Evolutionary conservation across 805 yeast genomes (phyloP).

Genomic region (Yamadazyma phyllophila): DNA sequence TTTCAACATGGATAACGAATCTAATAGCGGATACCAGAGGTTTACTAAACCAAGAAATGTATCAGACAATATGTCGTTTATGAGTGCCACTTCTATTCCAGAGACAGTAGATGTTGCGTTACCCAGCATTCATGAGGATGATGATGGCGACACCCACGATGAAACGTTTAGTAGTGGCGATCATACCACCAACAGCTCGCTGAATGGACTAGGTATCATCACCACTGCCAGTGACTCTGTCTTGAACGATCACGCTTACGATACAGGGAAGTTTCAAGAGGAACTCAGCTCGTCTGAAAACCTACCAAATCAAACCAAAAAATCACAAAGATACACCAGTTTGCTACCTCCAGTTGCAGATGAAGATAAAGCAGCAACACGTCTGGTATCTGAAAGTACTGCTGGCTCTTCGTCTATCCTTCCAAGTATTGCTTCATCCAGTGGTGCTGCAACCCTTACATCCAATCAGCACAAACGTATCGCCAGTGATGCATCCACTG

Average conservation of each 20-base stretch:
- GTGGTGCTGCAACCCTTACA: neutral
- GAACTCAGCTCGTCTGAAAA: conserved; percentile 25
- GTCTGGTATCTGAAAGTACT: neutral
- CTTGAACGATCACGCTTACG: conserved; percentile 21
- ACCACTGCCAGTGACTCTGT: conserved; percentile 22
- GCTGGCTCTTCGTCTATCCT: conserved; percentile 3
- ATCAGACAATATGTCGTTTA: conserved; percentile 20
- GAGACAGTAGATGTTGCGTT: conserved; percentile 40
- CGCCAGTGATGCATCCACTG: conserved; percentile 15
- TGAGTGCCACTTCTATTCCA: conserved; percentile 34
- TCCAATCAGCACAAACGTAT: conserved; percentile 2
- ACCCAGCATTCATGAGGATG: conserved; percentile 37
- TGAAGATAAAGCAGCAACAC: neutral
- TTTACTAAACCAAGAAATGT: conserved; percentile 30
- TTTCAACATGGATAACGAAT: conserved; percentile 20
- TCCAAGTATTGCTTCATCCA: conserved; percentile 7
- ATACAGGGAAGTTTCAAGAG: conserved; percentile 24
- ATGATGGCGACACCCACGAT: conserved; percentile 14
- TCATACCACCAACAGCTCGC: conserved; percentile 4
- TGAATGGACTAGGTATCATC: conserved; percentile 11
- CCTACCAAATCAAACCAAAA: neutral
- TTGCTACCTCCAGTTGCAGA: conserved; percentile 17
- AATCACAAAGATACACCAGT: conserved; percentile 25
- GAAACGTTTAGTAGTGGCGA: conserved; percentile 13
- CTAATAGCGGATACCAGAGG: conserved; percentile 23